Base-by-base conservation (phyloP, 2,329 filamentous ascomycete genomes). In the Beauveria bassiana region DNA sequence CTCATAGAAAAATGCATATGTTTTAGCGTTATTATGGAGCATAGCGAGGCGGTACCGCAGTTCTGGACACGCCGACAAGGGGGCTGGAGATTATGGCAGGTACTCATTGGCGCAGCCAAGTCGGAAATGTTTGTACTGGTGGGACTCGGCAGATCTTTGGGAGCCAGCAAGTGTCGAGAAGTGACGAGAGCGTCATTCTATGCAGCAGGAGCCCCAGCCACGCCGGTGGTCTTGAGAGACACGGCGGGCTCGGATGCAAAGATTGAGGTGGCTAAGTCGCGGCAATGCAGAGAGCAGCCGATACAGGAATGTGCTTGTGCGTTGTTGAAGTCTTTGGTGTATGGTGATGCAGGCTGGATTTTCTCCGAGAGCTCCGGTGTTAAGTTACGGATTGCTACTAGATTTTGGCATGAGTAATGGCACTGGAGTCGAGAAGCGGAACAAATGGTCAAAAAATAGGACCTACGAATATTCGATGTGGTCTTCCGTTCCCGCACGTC, bases 101-200 rank as follows among this genome's bases (percentile, higher is more conserved):
- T 31, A 24, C 24, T 49, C 20, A 26, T 18, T 40, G n/a, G 34
- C 51, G 38, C 28, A 22, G 38, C 38, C n/a, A 20, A 12, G 51
- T 54, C 22, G 42, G 38, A 54, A 28, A 26, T 5, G 51, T 8
- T 28, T 54, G 22, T 28, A 26, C 2, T 24, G 38, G 55, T 58
- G 55, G 55, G 56, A 51, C 56, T 59, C 56, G 56, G 56, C 56
- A 59, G 46, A 50, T 59, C 18, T 49, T 22, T 9, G 26, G 20
- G 42, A 52, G 24, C 42, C 40, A 45, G 45, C 20, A 20, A 22
- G 20, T 43, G 51, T 40, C 22, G 46, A 58, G 5, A 47, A 40
- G 43, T 24, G 43, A 47, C 31, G 20, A 58, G 46, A 50, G 26
- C 45, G 18, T 55, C 46, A 43, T 50, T 46, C 34, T 14, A 8